Base-by-base conservation (phyloP, 176 grass and related monocot genomes). In the Avena insularis region DNA sequence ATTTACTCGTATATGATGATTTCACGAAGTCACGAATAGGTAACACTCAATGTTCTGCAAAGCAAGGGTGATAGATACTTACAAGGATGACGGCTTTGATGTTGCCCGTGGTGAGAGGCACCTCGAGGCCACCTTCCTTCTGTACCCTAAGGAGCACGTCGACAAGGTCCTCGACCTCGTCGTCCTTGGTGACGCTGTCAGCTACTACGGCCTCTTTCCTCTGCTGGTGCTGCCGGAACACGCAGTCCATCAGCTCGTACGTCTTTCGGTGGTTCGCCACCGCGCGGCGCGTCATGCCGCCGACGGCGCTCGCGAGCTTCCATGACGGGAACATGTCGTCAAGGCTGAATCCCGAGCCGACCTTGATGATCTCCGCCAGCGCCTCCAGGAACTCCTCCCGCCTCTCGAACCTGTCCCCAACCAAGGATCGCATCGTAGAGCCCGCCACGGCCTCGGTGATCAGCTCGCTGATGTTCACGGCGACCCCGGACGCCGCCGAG, bases 221-320 rank as follows among this genome's bases (percentile, higher is more conserved):
- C 55, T 85, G 65, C 31, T 80, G 9, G 57, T 85, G 82, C 31
- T 89, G 67, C 21, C 11, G 25, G 82, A 85, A 72, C 9, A 59
- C 82, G 56, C 9, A 46, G 6, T 89, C 87, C 64, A 85, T 84
- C 1, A 89, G 87, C 55, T 72, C 75, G 2, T 73, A 80, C 3
- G 15, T 72, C n/a, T 49, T 81, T 14, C 25, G 48, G 64, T 20
- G 46, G 80, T n/a, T 54, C 63, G 9, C 63, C 64, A 55, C 80
- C 5, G 64, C 63, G 9, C 80, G 25, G 27, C 80, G 79, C n/a
- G 15, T 12, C 64, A 7, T 82, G 64, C 80, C 62, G 6, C 80
- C 59, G 40, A 81, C 17, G 40, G 45, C 57, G 8, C 40, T 65
- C 8, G 21, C 79, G 19, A 81, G 59, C 60, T 43, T 50, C 57